Base-by-base conservation (phyloP, 768 basidiomycete genomes). In the Boletus subparvulus region DNA sequence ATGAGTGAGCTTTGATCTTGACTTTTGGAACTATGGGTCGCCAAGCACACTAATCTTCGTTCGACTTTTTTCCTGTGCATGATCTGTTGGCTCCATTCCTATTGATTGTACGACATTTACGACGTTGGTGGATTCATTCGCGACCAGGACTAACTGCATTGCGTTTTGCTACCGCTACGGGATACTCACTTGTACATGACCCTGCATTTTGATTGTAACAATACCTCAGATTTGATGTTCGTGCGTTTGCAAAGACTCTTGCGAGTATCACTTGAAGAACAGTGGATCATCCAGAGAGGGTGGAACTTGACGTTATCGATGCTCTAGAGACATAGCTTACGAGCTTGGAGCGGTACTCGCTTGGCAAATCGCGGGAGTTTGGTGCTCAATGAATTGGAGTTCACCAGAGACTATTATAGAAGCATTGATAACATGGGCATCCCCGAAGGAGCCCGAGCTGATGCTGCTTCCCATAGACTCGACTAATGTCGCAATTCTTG, bases 161-260 rank as follows among this genome's bases (percentile, higher is more conserved):
- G 32, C 55, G 48, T 50, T 56, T 50, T 21, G 30, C 47, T 56
- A 37, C 47, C 43, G 33, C 40, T 52, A 56, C 53, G 50, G n/a
- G 32, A 63, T 50, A 54, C 56, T 69, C 65, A 60, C 49, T 35
- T 67, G 65, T 68, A 62, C n/a, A 67, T 57, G 58, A 60, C 52
- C 49, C 7, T 21, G 50, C 55, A 65, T 63, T 53, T 69, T 58
- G 65, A 55, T 45, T 68, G 65, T 68, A 69, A 56, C 43, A 50
- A 33, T 56, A 61, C 48, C 19, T 30, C 28, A 4, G 11, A 39
- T 45, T 19, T 8, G 35, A 28, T 40, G 47, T 49, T 33, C 24
- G 50, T 30, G 41, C 33, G 4, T 58, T 39, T 21, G 3, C 42
- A 43, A 44, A 7, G 33, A 16, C 6, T 19, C 24, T 46, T 16